A percentile compares a stretch with the other conserved stretches of the same genome.
phyloP scores from a whole-genome alignment of 208 protist species.

The Trypanosoma congolense region DNA sequence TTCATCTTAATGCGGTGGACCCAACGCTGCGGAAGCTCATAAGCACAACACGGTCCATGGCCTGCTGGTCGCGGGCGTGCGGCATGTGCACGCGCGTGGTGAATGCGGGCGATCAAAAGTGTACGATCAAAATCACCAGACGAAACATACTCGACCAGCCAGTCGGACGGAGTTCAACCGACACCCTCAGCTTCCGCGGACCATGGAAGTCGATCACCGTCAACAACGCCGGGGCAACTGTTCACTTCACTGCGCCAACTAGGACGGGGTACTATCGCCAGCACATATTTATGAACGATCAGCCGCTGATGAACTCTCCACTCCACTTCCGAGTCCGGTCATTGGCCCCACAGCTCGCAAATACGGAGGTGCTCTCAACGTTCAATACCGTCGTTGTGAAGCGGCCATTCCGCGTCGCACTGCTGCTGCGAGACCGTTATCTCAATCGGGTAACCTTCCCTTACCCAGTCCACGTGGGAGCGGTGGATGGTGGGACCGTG shows the following conservation, averaged over 20 bases:
- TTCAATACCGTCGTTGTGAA: conserved; percentile 56
- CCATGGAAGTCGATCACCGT: conserved; percentile 3
- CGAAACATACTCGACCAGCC: conserved; percentile 22
- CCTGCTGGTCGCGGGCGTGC: conserved; percentile 52
- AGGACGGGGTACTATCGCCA: conserved; percentile 42
- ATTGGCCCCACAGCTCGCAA: conserved; percentile 22
- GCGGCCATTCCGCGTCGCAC: conserved; percentile 43
- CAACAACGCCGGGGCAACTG: conserved; percentile 4
- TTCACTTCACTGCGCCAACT: conserved; percentile 39
- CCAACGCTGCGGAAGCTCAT: conserved; percentile 31
- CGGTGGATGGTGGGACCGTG: conserved; percentile 9
- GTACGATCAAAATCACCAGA: conserved; percentile 5
- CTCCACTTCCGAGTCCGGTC: conserved; percentile 44
- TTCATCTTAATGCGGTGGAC: conserved; percentile 52
- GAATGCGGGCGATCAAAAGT: conserved; percentile 11
- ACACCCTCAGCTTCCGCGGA: conserved; percentile 40
- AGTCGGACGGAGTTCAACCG: conserved; percentile 22
- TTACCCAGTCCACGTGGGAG: conserved; percentile 5
- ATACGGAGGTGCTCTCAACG: conserved; percentile 26
- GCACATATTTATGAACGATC: conserved; percentile 51
- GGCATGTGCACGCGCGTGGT: conserved; percentile 20
- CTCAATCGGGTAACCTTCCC: conserved; percentile 34
- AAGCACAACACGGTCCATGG: conserved; percentile 32
- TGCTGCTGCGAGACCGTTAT: conserved; percentile 38
- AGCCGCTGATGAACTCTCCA: conserved; percentile 64